Evolutionary conservation across 805 yeast genomes (phyloP), one percentile per base, ranked within the genome.

Genomic region (Suhomyces sp.): DNA sequence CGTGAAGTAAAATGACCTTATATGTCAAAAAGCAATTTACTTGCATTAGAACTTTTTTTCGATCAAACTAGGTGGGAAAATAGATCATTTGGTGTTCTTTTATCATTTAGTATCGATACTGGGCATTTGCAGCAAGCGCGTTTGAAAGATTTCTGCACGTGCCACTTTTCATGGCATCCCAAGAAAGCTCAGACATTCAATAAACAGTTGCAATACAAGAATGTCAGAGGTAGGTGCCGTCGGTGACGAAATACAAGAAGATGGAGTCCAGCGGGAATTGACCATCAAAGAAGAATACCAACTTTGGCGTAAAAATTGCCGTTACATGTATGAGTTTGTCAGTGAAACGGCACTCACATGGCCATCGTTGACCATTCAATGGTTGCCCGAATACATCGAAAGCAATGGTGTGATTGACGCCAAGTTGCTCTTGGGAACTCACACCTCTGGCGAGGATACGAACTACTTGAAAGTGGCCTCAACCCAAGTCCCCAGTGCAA

Each of bases 351-450:
- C 87, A 2, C 69, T 88, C 44, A 81, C 85, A 10, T 88, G 96
- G 96, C 96, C 96, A 1, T 84, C 92, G 2, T 72, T 88, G 47
- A 85, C 93, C 1, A 78, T 86, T 4, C 89, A 88, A 66, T 88
- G 94, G 92, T 65, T 86, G 6, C 92, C 91, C 0, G 72, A 71
- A 25, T 57, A 62, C 55, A 45, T 53, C 10, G 54, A 46, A 6
- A 57, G 49, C 24, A 61, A 53, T 19, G 68, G 66, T 2, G 63
- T 69, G 5, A 69, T 75, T 10, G 75, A 76, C 22, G 78, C 86
- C 55, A 78, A 80, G 49, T 59, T 88, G 51, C 60, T 87, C 8
- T 62, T 87, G 19, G 90, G 92, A 3, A 87, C 96, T 0, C 89
- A 86, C 61, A 85, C 93, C 0, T 81, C 88, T 1, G 89, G 86